Conservation (phyloP, 306 rosid genomes). For the Erythrophleum fordii region DNA sequence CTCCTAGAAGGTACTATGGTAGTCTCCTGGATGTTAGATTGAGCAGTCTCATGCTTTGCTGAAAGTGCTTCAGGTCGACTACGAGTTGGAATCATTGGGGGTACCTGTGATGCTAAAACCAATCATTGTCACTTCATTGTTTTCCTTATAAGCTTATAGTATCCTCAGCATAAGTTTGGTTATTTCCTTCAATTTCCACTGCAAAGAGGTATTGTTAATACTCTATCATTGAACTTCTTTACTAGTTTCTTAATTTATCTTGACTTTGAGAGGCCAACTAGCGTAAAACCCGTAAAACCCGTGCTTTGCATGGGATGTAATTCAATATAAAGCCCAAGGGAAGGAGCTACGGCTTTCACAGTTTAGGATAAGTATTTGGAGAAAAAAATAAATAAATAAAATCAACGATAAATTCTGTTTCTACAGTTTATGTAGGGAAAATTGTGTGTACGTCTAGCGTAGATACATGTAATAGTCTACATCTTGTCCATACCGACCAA, state of each 20-base stretch:
- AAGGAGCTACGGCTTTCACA: not conserved
- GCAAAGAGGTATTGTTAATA: not conserved
- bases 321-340: not conserved
- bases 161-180: not conserved
- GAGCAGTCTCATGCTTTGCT: constrained; percentile 54
- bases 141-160: not conserved
- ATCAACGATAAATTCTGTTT: not conserved
- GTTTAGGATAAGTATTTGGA: not conserved
- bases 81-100: constrained; percentile 38
- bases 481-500: not conserved
- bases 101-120: constrained; percentile 54
- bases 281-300: not conserved
- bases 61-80: constrained; percentile 54
- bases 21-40: constrained; percentile 51
- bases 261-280: not conserved
- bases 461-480: not conserved
- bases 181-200: constrained; percentile 13
- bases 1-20: constrained; percentile 42
- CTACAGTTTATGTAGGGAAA: not conserved
- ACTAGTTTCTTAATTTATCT: not conserved
- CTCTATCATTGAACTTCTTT: not conserved
- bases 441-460: not conserved
- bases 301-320: no score
- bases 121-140: constrained; percentile 34
- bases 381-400: not conserved